phyloP scores from a whole-genome alignment of 2,329 filamentous ascomycete genomes.

The Penicillium olsonii region DNA sequence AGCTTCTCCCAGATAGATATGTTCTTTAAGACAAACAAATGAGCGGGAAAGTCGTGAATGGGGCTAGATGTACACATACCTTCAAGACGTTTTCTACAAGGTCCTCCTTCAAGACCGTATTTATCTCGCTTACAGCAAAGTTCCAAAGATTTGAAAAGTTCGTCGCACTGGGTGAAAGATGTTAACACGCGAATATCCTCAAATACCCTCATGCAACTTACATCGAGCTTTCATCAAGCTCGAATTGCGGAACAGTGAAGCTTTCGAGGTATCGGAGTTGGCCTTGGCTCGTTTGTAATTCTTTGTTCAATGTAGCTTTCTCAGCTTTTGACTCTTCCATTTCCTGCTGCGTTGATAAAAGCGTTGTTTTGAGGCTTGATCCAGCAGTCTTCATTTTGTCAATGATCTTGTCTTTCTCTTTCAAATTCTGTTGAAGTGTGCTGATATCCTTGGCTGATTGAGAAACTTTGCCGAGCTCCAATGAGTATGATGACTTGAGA shows the following conservation, averaged over 20 bases:
- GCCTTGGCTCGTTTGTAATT: constrained; percentile 3
- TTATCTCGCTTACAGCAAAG: constrained; percentile 10
- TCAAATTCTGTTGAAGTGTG: constrained; percentile 7
- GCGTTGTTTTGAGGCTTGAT: constrained; percentile 9
- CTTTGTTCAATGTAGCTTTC: constrained; percentile 6
- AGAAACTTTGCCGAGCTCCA: constrained; percentile 6
- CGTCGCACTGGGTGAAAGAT: neutral
- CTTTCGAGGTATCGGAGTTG: constrained; percentile 6
- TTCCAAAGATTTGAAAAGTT: constrained; percentile 7
- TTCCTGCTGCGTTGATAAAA: constrained; percentile 11
- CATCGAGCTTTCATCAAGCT: constrained; percentile 9
- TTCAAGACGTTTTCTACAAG: constrained; percentile 8
- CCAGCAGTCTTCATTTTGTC: constrained; percentile 12
- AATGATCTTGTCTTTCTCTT: constrained; percentile 16
- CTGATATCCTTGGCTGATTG: constrained; percentile 12
- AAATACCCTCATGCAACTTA: constrained; percentile 7
- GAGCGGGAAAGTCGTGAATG: neutral
- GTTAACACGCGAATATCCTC: neutral
- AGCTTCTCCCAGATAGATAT: constrained; percentile 12
- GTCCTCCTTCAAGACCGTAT: constrained; percentile 7
- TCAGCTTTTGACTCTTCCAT: constrained; percentile 8
- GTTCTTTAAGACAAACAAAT: constrained; percentile 5
- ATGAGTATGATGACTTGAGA: neutral
- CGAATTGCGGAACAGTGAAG: constrained; percentile 5
- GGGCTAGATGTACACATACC: constrained; percentile 4